Base-by-base conservation (phyloP, 345 rosid genomes). In the Citrus trifoliata region DNA sequence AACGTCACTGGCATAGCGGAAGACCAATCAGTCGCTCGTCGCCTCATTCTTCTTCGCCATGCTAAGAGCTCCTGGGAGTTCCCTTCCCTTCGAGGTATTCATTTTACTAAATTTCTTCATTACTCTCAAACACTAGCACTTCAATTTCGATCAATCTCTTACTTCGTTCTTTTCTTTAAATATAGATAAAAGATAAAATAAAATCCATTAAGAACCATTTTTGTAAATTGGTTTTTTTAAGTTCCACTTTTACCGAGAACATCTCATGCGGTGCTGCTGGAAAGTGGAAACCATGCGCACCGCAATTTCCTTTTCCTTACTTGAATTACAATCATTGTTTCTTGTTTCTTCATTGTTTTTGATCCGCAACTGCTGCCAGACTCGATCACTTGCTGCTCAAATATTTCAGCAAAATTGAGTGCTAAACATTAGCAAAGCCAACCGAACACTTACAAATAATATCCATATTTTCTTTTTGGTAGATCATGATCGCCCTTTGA, bases 401-500 rank as follows among this genome's bases (percentile, higher is more conserved):
- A 46, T 46, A 46, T 12, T 12, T 13, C 51, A 46, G 51, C 18
- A 13, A 46, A 46, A 12, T 16, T 53, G 58, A n/a, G 58, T 53
- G 58, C 22, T 53, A 18, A 53, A 18, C 58, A 19, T 18, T 19
- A 19, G 22, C 58, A 53, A 53, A 13, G 51, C 51, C 51, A 46
- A 46, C 18, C 16, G 5, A 46, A 46, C 58, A 53, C 2, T 13
- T 16, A 4, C 56, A 4, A 14, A 18, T 46, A 18, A 53, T 53
- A 53, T 53, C 58, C 58, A 18, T 69, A 1, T 53, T 32, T 32
- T 77, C 1, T 40, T 27, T 28, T 67, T 27, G 10, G 22, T 38
- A 95, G 98, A 96, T 81, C 98, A 96, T 67, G 99, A 96, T 74
- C 95, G 98, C 22, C 99, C 97, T 76, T 87, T 96, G 55, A 91